These are phyloP conservation scores for Lecanicillium sp. DNA, from an alignment of 2,329 filamentous ascomycete genomes.

Conservation along the genomic window DNA sequence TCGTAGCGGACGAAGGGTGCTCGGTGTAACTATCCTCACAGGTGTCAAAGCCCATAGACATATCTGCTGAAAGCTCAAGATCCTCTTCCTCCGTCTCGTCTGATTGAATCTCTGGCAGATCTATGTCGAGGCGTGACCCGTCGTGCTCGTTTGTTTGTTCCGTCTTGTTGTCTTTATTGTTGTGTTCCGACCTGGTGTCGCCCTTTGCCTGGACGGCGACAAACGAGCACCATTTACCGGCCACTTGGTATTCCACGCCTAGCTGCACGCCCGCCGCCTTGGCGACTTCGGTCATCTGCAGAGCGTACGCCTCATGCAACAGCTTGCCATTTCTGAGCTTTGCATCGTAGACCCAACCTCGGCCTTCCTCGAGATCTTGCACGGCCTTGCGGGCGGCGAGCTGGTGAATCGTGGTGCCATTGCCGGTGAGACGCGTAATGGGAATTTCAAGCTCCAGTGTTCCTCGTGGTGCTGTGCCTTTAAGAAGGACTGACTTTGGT, in stretches of 20 bases:
- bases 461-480: conserved; percentile 49
- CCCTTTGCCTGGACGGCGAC: conserved; percentile 50
- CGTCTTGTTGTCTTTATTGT: background rate
- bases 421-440: conserved; percentile 41
- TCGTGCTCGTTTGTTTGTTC: background rate
- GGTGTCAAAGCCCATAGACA: too few relatives aligned
- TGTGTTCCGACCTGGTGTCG: background rate
- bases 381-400: conserved; percentile 63
- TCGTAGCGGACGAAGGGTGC: too few relatives aligned
- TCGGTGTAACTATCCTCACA: too few relatives aligned
- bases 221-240: conserved; percentile 66
- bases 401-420: conserved; percentile 57
- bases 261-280: conserved; percentile 61
- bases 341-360: conserved; percentile 57
- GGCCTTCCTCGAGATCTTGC: conserved; percentile 62
- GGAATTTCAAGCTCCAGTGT: conserved; percentile 60
- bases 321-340: conserved; percentile 38
- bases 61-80: background rate
- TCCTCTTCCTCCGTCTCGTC: background rate
- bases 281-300: conserved; percentile 53
- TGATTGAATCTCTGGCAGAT: too few relatives aligned
- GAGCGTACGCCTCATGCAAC: conserved; percentile 41
- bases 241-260: conserved; percentile 60
- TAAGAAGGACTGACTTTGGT: conserved; percentile 50
- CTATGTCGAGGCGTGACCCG: background rate